A percentile compares a stretch with the other conserved stretches of the same genome.
Conservation (phyloP, 2,329 filamentous ascomycete species). For the Albophoma yamanashiensis region DNA sequence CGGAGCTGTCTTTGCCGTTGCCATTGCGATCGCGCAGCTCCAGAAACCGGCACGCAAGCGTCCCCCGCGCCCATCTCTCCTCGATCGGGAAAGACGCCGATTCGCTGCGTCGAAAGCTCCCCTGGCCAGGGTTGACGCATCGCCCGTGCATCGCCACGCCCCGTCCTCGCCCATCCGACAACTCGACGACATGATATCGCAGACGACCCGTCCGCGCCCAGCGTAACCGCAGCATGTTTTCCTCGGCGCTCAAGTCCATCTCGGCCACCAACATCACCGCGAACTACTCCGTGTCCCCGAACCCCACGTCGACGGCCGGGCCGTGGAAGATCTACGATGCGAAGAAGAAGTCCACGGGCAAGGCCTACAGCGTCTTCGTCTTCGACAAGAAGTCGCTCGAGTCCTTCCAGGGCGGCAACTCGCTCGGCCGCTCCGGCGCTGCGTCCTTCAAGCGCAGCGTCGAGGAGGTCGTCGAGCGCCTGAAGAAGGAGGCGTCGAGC, state of each 20-base stretch:
- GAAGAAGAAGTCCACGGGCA: constrained; percentile 91
- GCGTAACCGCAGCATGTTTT: constrained; percentile 58
- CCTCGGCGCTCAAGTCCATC: constrained; percentile 87
- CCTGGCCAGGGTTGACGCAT: not conserved
- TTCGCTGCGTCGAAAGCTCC: not conserved
- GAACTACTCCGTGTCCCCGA: constrained; percentile 76
- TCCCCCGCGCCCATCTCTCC: not conserved
- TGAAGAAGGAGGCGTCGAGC: constrained; percentile 86
- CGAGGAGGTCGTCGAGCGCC: constrained; percentile 81
- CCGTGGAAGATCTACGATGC: constrained; percentile 98
- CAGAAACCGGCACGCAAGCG: not conserved
- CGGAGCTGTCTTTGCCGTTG: not conserved
- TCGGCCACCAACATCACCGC: constrained; percentile 79
- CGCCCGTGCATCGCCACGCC: not conserved
- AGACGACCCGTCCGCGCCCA: constrained; percentile 6
- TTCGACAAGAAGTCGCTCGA: constrained; percentile 88
- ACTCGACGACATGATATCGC: constrained; percentile 15
- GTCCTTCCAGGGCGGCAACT: constrained; percentile 26
- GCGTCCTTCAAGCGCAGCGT: constrained; percentile 67
- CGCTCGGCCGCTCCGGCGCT: constrained; percentile 32
- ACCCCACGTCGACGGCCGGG: constrained; percentile 69
- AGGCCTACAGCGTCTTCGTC: constrained; percentile 82
- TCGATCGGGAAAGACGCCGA: not conserved
- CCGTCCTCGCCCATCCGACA: not conserved
- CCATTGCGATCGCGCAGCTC: not conserved